Evolutionary conservation across 768 basidiomycete species (phyloP).

Genomic region (Kondoa malvinella): DNA sequence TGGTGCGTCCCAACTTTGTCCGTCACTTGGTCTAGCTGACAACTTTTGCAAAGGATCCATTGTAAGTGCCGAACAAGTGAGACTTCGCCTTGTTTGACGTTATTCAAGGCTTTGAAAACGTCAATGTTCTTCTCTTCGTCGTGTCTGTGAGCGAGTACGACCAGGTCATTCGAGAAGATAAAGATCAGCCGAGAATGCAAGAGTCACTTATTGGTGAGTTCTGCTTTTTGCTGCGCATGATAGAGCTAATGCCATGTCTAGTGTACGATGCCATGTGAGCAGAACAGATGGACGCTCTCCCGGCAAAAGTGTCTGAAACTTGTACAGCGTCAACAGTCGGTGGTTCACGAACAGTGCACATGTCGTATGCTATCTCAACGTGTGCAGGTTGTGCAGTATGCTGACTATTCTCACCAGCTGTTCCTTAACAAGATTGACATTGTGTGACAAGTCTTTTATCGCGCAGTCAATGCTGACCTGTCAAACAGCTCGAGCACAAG

Average conservation of each 20-base stretch:
- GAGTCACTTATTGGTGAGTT: not conserved
- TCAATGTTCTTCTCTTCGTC: conserved; percentile 17
- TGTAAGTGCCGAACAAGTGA: not conserved
- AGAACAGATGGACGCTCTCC: no score
- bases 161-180: not conserved
- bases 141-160: not conserved
- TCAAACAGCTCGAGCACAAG: not conserved
- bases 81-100: not conserved
- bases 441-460: not conserved
- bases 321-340: no score
- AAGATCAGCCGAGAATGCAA: not conserved
- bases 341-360: no score
- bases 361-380: not conserved
- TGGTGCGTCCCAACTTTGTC: conserved; percentile 42
- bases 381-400: not conserved
- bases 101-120: conserved; percentile 1
- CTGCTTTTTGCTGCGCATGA: not conserved
- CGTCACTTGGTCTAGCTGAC: not conserved
- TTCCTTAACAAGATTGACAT: not conserved
- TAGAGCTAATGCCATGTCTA: no score
- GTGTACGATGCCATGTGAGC: no score
- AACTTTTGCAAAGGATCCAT: conserved; percentile 1
- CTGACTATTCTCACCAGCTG: not conserved
- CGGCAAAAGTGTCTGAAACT: no score
- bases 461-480: not conserved